Evolutionary conservation across 2,329 filamentous ascomycete genomes (phyloP).

Genomic region (Coniochaeta sp.): DNA sequence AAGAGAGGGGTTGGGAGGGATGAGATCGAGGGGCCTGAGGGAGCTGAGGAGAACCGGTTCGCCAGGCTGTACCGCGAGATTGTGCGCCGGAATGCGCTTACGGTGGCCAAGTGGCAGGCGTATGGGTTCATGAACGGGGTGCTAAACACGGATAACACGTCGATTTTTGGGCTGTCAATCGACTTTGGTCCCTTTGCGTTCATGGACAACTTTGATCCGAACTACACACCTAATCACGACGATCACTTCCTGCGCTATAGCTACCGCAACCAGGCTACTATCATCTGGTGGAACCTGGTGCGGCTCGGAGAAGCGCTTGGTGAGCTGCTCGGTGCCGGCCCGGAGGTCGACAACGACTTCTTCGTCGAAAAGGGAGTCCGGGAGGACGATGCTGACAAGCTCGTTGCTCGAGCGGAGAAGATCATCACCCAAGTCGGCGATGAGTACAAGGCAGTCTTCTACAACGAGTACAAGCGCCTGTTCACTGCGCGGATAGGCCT

Average conservation of each 20-base stretch:
- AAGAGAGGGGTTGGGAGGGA: constrained; percentile 45
- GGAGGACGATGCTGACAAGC: constrained; percentile 58
- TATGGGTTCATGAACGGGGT: constrained; percentile 99
- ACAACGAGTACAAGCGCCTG: constrained; percentile 79
- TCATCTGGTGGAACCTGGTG: constrained; percentile 98
- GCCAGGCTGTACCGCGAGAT: constrained; percentile 82
- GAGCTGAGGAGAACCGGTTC: constrained; percentile 76
- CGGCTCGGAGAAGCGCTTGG: constrained; percentile 83
- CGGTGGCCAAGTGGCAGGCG: constrained; percentile 90
- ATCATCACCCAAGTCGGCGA: constrained; percentile 75
- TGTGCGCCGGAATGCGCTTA: constrained; percentile 73
- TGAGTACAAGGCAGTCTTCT: constrained; percentile 82
- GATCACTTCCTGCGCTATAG: constrained; percentile 80
- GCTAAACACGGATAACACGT: constrained; percentile 96
- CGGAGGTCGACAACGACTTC: constrained; percentile 58
- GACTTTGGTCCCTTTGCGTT: constrained; percentile 98
- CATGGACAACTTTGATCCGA: constrained; percentile 91
- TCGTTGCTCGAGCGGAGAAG: constrained; percentile 73
- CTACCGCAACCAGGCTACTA: constrained; percentile 88
- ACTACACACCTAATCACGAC: constrained; percentile 95
- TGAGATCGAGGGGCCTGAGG: constrained; percentile 58
- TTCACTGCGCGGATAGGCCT: constrained; percentile 79
- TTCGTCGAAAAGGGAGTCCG: constrained; percentile 68
- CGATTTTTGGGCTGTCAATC: constrained; percentile 77
- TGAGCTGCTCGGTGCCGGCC: constrained; percentile 76